phyloP scores from a whole-genome alignment of 2,329 filamentous ascomycete genomes.

The Graphilbum ipis-grandicollis region DNA sequence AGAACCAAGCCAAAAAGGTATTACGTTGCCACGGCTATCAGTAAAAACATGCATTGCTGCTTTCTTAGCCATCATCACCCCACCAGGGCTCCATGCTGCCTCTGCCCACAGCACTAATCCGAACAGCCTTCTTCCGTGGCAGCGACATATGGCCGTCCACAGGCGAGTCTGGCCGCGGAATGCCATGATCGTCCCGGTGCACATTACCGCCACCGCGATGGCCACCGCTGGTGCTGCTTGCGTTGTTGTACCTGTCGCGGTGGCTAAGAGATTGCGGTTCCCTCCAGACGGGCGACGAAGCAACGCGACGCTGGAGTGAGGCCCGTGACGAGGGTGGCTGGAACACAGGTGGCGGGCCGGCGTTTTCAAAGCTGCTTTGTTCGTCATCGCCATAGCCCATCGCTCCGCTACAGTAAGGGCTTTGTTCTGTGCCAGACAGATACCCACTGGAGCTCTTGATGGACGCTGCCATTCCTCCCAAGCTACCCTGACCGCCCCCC shows the following conservation, averaged over 20 bases:
- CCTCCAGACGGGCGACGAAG: no score
- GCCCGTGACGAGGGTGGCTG: neutral
- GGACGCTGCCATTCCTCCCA: neutral
- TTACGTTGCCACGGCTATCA: no score
- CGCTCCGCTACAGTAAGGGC: neutral
- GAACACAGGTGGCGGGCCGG: neutral
- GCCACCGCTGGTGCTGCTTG: no score
- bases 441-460: neutral
- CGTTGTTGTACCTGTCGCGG: no score
- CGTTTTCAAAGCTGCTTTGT: slow-evolving; percentile 1
- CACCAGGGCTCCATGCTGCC: slow-evolving; percentile 13
- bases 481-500: neutral
- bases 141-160: slow-evolving; percentile 10
- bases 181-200: no score
- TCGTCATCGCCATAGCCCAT: slow-evolving; percentile 2
- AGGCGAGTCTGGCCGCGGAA: slow-evolving; percentile 17
- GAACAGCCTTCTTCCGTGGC: slow-evolving; percentile 16
- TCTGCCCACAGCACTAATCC: slow-evolving; percentile 19
- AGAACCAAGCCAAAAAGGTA: neutral
- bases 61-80: slow-evolving; percentile 12
- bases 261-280: no score
- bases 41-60: no score
- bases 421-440: neutral
- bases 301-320: no score
- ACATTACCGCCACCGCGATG: no score